phyloP scores from a whole-genome alignment of 2,329 filamentous ascomycete genomes.

The Tolypocladium inflatum region DNA sequence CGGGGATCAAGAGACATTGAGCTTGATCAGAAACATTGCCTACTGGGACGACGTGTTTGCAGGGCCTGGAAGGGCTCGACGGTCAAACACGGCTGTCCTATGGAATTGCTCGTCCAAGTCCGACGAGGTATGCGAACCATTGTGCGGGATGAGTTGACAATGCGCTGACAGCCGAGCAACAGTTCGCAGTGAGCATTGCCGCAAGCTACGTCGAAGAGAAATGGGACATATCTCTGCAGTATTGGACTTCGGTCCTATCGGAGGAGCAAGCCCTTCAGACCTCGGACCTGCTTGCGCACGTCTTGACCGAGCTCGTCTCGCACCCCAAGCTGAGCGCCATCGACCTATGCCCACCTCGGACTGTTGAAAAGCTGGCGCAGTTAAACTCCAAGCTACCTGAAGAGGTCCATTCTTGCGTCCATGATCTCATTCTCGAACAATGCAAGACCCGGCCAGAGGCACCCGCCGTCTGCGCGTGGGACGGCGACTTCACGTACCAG shows the following conservation, averaged over 20 bases:
- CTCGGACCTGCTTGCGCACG: background rate
- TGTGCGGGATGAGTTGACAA: too few species aligned
- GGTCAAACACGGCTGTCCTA: background rate
- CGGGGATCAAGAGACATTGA: background rate
- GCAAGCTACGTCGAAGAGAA: background rate
- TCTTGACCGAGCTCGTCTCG: background rate
- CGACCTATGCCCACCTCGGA: background rate
- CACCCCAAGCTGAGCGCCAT: background rate
- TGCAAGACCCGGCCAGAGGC: slow-evolving; percentile 12
- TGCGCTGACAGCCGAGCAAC: background rate
- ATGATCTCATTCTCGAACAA: slow-evolving; percentile 14
- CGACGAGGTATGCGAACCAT: background rate
- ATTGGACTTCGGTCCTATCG: background rate
- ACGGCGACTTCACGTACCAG: slow-evolving; percentile 18
- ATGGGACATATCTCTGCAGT: background rate
- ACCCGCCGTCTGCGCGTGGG: slow-evolving; percentile 20
- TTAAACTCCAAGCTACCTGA: background rate
- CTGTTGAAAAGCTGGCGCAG: background rate
- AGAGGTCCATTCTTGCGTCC: slow-evolving; percentile 10
- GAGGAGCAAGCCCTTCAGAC: background rate
- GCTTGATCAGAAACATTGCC: background rate
- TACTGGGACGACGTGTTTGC: background rate
- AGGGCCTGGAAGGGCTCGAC: background rate
- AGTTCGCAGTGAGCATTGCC: background rate
- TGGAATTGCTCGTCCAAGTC: background rate